Conservation (phyloP, 202 grass and related monocot genomes). For the Elaeis oleifera region DNA sequence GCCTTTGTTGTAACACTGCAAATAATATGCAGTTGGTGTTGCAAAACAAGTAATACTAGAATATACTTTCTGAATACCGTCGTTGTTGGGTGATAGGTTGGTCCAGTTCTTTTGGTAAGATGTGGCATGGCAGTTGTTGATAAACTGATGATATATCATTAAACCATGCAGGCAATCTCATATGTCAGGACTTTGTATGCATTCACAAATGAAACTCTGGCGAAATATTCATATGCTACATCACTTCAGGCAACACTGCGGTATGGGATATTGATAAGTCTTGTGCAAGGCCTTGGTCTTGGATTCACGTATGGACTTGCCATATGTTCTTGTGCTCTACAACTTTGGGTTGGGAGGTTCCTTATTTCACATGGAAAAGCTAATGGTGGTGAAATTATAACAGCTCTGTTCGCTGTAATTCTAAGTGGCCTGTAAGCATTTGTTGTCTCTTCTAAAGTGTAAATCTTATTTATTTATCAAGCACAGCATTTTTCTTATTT, state of each 20-base stretch:
- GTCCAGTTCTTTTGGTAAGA: too few species aligned
- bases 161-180: constrained; percentile 63
- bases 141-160: too few species aligned
- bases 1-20: too few species aligned
- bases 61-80: too few species aligned
- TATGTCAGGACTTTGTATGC: constrained; percentile 86
- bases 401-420: constrained; percentile 91
- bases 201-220: constrained; percentile 95
- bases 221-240: constrained; percentile 97
- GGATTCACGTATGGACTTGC: constrained; percentile 98
- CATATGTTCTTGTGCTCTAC: constrained; percentile 92
- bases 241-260: constrained; percentile 93
- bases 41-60: too few species aligned
- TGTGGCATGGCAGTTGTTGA: too few species aligned
- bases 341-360: constrained; percentile 92
- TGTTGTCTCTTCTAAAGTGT: constrained; percentile 33
- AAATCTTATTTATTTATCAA: constrained; percentile 14
- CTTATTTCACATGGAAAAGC: constrained; percentile 62
- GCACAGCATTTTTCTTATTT: constrained; percentile 21
- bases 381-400: constrained; percentile 88
- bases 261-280: constrained; percentile 98
- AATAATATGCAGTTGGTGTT: too few species aligned
- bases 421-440: constrained; percentile 88
- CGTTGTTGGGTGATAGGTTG: too few species aligned
- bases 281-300: constrained; percentile 97